phyloP scores from a whole-genome alignment of 306 rosid species.

The Sicyos edulis region DNA sequence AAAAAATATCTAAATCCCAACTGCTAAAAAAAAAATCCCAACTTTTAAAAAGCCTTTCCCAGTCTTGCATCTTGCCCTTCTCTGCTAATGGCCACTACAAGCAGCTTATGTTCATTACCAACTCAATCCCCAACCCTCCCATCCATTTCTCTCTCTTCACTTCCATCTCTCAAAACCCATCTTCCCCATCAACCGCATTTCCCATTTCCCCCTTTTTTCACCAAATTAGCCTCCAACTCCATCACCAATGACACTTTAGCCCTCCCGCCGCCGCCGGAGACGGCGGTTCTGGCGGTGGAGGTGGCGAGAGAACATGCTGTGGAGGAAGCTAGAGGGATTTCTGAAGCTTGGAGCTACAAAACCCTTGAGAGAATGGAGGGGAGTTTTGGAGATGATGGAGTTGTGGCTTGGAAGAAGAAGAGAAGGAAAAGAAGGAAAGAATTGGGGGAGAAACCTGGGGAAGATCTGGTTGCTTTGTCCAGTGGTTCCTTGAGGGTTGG shows the following conservation, averaged over 20 bases:
- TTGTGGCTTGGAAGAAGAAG: conserved; percentile 39
- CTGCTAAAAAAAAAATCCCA: neutral
- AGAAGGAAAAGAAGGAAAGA: conserved; percentile 46
- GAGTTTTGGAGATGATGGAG: conserved; percentile 24
- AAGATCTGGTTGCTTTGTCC: conserved; percentile 18
- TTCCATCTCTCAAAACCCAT: conserved; percentile 38
- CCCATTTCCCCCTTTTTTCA: conserved; percentile 27
- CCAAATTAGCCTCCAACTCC: conserved; percentile 32
- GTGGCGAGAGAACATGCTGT: conserved; percentile 36
- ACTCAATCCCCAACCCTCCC: conserved; percentile 39
- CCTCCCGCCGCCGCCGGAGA: conserved; percentile 39
- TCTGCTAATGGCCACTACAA: conserved; percentile 44
- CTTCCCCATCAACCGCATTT: conserved; percentile 33
- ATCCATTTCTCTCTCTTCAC: conserved; percentile 44
- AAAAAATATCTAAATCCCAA: conserved; percentile 21
- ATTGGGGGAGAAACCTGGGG: conserved; percentile 25
- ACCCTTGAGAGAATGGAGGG: conserved; percentile 28
- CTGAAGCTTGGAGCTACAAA: conserved; percentile 27
- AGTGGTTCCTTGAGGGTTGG: conserved; percentile 35
- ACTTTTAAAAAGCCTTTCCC: conserved; percentile 5
- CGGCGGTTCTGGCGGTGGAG: conserved; percentile 33
- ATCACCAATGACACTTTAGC: conserved; percentile 42
- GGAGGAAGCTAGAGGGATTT: conserved; percentile 26
- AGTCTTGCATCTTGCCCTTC: neutral
- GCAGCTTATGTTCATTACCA: conserved; percentile 50